These are phyloP conservation scores for Cyberlindnera subsufficiens DNA, from an alignment of 805 yeast species.

Conservation along the genomic window DNA sequence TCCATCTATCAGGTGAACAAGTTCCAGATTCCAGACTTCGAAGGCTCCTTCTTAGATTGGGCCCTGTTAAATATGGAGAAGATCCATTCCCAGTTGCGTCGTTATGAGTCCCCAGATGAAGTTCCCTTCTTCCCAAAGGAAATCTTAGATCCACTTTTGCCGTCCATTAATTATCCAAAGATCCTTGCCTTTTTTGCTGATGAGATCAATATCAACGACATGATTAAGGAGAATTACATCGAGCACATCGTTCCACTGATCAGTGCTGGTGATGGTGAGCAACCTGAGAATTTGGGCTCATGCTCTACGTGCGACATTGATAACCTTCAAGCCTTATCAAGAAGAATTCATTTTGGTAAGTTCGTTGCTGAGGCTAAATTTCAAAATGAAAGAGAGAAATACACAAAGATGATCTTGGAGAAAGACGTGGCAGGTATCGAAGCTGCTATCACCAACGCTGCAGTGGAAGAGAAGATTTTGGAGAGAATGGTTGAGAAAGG, in stretches of 20 bases:
- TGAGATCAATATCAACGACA: slow-evolving; percentile 69
- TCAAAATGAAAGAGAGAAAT: slow-evolving; percentile 56
- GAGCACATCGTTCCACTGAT: slow-evolving; percentile 70
- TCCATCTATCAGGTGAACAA: slow-evolving; percentile 62
- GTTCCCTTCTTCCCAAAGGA: slow-evolving; percentile 77
- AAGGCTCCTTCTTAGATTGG: slow-evolving; percentile 88
- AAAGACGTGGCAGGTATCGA: slow-evolving; percentile 70
- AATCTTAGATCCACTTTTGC: slow-evolving; percentile 64
- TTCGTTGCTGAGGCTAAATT: slow-evolving; percentile 97
- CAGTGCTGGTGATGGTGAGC: slow-evolving; percentile 63
- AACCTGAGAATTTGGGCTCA: slow-evolving; percentile 81
- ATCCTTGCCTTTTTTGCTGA: slow-evolving; percentile 69
- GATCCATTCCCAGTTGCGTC: slow-evolving; percentile 71
- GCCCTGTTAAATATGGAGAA: slow-evolving; percentile 68
- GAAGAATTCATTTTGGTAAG: slow-evolving; percentile 94
- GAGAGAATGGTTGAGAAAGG: slow-evolving; percentile 77
- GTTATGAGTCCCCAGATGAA: slow-evolving; percentile 95
- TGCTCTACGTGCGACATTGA: slow-evolving; percentile 83
- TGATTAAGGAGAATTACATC: slow-evolving; percentile 64
- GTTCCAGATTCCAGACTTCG: slow-evolving; percentile 56
- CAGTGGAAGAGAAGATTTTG: slow-evolving; percentile 80
- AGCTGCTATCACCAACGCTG: slow-evolving; percentile 76
- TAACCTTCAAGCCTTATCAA: slow-evolving; percentile 77
- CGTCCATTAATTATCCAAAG: slow-evolving; percentile 72
- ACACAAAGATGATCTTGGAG: slow-evolving; percentile 56